Percentiles rank a stretch among this genome's conserved stretches.
These are phyloP conservation scores for Colletotrichum karsti DNA, from an alignment of 2,329 filamentous ascomycete species.

Conservation along the genomic window DNA sequence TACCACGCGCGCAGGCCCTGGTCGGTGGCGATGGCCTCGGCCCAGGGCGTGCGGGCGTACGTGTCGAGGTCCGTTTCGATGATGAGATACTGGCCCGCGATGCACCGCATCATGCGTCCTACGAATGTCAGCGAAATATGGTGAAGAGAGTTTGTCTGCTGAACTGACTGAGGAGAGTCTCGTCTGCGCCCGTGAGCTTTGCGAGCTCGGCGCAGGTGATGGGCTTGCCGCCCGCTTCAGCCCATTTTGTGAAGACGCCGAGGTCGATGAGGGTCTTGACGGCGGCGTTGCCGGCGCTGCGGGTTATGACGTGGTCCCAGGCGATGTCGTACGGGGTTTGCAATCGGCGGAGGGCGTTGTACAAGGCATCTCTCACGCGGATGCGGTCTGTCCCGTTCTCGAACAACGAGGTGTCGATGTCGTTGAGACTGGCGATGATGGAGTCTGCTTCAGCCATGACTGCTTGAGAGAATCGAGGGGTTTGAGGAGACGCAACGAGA, in stretches of 20 bases:
- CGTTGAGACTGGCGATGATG: constrained; percentile 35
- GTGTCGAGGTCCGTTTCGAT: constrained; percentile 43
- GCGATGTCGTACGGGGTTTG: constrained; percentile 48
- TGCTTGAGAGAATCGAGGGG: neutral
- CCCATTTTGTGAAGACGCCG: constrained; percentile 46
- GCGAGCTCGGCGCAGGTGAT: constrained; percentile 42
- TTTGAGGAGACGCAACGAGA: neutral
- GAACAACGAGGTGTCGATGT: constrained; percentile 38
- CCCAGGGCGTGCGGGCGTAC: constrained; percentile 43
- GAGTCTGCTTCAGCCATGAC: constrained; percentile 36
- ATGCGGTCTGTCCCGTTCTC: constrained; percentile 42
- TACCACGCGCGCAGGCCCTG: constrained; percentile 39
- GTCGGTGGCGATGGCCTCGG: constrained; percentile 37
- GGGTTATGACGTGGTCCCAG: constrained; percentile 47
- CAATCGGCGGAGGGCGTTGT: constrained; percentile 38
- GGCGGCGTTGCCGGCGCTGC: constrained; percentile 40
- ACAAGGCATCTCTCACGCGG: constrained; percentile 40
- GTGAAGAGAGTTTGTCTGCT: neutral
- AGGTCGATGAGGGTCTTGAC: constrained; percentile 47
- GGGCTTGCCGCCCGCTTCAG: constrained; percentile 36
- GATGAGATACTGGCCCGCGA: constrained; percentile 44
- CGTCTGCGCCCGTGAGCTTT: constrained; percentile 41
- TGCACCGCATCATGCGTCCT: constrained; percentile 45
- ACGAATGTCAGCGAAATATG: too few relatives aligned
- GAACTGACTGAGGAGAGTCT: constrained; percentile 40